Evolutionary conservation across 495 filamentous ascomycete genomes (phyloP).

Genomic region (Monascus purpureus): DNA sequence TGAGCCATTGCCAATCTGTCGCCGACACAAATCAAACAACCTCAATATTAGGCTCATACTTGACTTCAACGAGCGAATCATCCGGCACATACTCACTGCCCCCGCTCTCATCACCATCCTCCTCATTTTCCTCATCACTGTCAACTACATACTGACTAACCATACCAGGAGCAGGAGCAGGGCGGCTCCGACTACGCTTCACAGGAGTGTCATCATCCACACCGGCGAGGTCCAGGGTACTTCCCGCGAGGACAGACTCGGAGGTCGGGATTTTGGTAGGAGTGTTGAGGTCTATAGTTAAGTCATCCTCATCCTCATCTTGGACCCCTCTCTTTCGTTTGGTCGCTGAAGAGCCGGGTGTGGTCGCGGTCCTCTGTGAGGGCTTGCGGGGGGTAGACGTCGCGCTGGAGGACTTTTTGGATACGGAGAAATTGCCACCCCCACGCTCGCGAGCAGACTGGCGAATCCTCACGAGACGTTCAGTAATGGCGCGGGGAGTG

Average conservation of each 20-base stretch:
- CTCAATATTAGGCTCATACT: no score
- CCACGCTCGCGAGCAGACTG: constrained; percentile 1
- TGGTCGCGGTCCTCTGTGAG: background rate
- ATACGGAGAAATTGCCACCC: background rate
- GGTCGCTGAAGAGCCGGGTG: background rate
- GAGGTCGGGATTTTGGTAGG: background rate
- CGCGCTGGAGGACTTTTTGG: background rate
- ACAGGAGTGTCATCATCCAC: background rate
- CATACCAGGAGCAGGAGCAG: background rate
- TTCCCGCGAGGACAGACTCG: background rate
- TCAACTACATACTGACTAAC: background rate
- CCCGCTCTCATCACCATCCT: background rate
- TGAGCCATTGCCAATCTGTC: no score
- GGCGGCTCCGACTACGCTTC: background rate
- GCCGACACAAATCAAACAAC: no score
- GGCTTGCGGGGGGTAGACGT: background rate
- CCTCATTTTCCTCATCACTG: background rate
- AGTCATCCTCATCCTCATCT: background rate
- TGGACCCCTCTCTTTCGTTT: background rate
- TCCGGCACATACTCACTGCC: no score
- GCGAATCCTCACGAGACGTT: constrained; percentile 32
- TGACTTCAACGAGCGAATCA: no score
- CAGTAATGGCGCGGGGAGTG: constrained; percentile 34
- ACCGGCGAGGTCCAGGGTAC: background rate
- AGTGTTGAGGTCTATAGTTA: background rate